These are phyloP conservation scores for Russula emetica DNA, from an alignment of 768 basidiomycete species.

Conservation along the genomic window DNA sequence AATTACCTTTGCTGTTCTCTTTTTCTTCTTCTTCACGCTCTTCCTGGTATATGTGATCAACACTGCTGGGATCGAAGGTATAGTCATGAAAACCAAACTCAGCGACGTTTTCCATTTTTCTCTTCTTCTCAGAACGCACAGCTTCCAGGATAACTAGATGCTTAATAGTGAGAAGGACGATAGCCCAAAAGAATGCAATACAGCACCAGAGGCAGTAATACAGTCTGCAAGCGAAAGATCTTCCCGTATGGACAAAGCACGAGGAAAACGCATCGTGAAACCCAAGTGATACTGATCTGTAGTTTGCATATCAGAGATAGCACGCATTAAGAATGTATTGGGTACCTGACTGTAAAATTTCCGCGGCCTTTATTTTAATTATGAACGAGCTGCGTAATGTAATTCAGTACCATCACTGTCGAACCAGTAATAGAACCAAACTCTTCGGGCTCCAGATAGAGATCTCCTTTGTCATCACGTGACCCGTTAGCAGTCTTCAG, in stretches of 20 bases:
- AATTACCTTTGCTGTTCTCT: conserved; percentile 46
- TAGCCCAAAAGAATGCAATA: neutral
- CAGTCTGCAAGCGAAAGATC: conserved; percentile 72
- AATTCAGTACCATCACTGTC: conserved; percentile 9
- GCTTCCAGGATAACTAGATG: conserved; percentile 54
- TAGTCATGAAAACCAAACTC: conserved; percentile 36
- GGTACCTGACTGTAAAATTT: conserved; percentile 72
- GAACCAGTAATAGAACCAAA: conserved; percentile 36
- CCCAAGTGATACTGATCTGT: conserved; percentile 79
- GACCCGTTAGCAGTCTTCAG: conserved; percentile 54
- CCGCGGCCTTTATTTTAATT: conserved; percentile 88
- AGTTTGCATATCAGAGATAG: conserved; percentile 12
- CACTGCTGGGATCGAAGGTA: neutral
- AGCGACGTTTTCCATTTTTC: conserved; percentile 63
- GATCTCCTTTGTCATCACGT: conserved; percentile 80
- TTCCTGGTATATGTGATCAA: conserved; percentile 9
- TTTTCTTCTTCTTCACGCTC: conserved; percentile 51
- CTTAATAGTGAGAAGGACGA: neutral
- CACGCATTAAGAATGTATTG: neutral
- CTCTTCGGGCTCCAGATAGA: conserved; percentile 90
- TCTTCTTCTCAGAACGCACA: conserved; percentile 60
- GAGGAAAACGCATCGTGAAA: conserved; percentile 92
- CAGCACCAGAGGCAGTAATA: conserved; percentile 59
- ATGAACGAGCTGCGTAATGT: conserved; percentile 76
- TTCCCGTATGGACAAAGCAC: conserved; percentile 74